Conservation (phyloP, 2,329 filamentous ascomycete genomes). For the Torrubiella hemipterigena region DNA sequence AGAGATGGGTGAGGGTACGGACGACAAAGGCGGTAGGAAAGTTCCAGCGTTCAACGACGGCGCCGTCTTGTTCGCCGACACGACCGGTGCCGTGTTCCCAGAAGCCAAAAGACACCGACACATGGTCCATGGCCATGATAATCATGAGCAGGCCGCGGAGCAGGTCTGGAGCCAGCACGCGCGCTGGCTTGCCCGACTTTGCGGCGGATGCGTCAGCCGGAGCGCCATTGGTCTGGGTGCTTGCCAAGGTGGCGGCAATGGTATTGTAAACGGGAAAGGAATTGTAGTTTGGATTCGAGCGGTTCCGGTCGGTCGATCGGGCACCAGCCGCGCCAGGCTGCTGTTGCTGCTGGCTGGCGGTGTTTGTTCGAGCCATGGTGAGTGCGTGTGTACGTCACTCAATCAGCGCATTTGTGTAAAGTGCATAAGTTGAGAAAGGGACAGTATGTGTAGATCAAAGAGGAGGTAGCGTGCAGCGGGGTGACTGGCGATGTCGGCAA, state of each 20-base stretch:
- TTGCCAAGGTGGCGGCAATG: constrained; percentile 1
- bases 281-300: constrained; percentile 8
- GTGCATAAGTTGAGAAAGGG: too few species aligned
- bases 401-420: too few species aligned
- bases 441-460: too few species aligned
- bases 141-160: constrained; percentile 31
- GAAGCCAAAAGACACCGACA: constrained; percentile 21
- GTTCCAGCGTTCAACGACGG: constrained; percentile 24
- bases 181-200: constrained; percentile 8
- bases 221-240: constrained; percentile 3
- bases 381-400: too few species aligned
- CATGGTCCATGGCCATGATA: constrained; percentile 32
- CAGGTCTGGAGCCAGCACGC: constrained; percentile 30
- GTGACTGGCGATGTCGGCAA: too few species aligned
- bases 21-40: constrained; percentile 22
- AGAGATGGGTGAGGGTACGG: constrained; percentile 30
- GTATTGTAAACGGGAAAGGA: constrained; percentile 8
- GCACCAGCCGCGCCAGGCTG: neutral
- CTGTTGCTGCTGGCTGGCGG: too few species aligned
- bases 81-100: constrained; percentile 28
- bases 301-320: neutral
- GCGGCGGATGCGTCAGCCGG: constrained; percentile 8
- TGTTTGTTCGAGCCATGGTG: too few species aligned
- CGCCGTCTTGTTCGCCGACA: constrained; percentile 22
- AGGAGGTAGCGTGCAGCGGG: too few species aligned